Percentiles rank a stretch among this genome's conserved stretches.
Evolutionary conservation across 768 basidiomycete genomes (phyloP).

Genomic region (Psilocybe cubensis): DNA sequence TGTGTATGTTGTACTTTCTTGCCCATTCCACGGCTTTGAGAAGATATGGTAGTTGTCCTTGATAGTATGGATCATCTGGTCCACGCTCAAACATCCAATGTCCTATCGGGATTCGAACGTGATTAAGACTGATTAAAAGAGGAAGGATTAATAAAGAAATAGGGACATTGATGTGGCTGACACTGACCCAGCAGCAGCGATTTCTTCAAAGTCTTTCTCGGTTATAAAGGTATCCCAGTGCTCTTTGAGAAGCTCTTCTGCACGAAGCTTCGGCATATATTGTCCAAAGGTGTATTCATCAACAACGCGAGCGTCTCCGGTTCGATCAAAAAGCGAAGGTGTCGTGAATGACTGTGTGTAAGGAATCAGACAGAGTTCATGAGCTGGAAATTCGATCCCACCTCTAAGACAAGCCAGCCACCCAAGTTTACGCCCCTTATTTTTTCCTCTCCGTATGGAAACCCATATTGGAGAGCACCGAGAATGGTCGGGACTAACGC

Average conservation of each 20-base stretch:
- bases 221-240: constrained; percentile 81
- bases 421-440: constrained; percentile 19
- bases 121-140: constrained; percentile 59
- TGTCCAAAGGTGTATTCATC: constrained; percentile 17
- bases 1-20: constrained; percentile 64
- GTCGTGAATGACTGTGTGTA: constrained; percentile 12
- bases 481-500: constrained; percentile 7
- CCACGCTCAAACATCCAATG: constrained; percentile 88
- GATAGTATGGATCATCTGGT: constrained; percentile 75
- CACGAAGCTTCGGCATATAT: constrained; percentile 5
- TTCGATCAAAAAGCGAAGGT: constrained; percentile 14
- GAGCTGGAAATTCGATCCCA: neutral
- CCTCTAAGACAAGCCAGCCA: constrained; percentile 20
- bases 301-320: constrained; percentile 10
- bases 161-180: neutral
- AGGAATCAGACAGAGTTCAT: neutral
- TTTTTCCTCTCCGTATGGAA: constrained; percentile 16
- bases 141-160: neutral
- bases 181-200: constrained; percentile 74
- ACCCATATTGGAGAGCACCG: constrained; percentile 8
- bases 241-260: constrained; percentile 37
- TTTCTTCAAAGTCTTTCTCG: constrained; percentile 70
- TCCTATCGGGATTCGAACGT: constrained; percentile 82
- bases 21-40: constrained; percentile 72
- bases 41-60: constrained; percentile 74